Conservation (phyloP, 169 alveolate genomes). For the Babesia ovis region DNA sequence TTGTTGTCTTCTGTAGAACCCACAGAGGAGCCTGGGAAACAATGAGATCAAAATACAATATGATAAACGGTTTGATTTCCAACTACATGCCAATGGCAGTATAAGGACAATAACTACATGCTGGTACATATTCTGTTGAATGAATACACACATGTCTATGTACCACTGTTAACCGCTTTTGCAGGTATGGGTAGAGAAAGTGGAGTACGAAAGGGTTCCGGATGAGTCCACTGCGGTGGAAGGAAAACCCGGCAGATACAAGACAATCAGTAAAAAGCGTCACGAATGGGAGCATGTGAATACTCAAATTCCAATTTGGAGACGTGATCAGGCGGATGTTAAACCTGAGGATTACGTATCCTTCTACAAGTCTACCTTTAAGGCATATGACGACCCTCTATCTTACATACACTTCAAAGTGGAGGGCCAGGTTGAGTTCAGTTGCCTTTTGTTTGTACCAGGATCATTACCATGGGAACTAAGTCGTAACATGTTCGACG, state of each 20-base stretch:
- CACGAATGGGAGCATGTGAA: slow-evolving; percentile 90
- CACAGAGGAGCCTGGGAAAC: slow-evolving; percentile 54
- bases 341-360: slow-evolving; percentile 91
- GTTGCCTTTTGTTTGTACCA: slow-evolving; percentile 92
- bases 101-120: too few species aligned
- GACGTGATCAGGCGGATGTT: slow-evolving; percentile 88
- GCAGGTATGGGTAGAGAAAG: slow-evolving; percentile 83
- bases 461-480: slow-evolving; percentile 88
- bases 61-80: slow-evolving; percentile 2
- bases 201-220: slow-evolving; percentile 86
- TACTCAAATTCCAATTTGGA: slow-evolving; percentile 95
- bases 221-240: slow-evolving; percentile 79
- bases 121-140: not conserved
- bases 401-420: slow-evolving; percentile 97
- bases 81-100: not conserved
- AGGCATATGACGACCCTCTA: slow-evolving; percentile 96
- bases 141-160: not conserved
- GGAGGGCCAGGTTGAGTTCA: slow-evolving; percentile 99
- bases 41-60: slow-evolving; percentile 15
- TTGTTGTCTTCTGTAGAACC: slow-evolving; percentile 56
- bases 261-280: slow-evolving; percentile 80
- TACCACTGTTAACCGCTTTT: not conserved
- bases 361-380: slow-evolving; percentile 91
- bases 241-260: slow-evolving; percentile 76
- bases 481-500: slow-evolving; percentile 89